A percentile compares a stretch with the other conserved stretches of the same genome.
phyloP scores from a whole-genome alignment of 129 eudicot species.

The Flaveria linearis region DNA sequence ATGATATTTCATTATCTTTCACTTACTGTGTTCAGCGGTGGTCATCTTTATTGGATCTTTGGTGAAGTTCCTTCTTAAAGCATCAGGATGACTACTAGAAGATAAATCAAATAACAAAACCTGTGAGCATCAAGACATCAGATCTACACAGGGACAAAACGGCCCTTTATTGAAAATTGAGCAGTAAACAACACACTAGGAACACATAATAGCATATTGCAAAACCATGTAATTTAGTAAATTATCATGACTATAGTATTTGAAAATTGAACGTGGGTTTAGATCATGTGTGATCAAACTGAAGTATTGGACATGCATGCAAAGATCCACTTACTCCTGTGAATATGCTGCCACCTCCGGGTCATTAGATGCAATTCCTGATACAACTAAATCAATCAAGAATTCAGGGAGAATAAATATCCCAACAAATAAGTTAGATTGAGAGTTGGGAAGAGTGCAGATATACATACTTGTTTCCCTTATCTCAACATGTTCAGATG shows the following conservation, averaged over 20 bases:
- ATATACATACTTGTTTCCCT: conserved; percentile 54
- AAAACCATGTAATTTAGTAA: conserved; percentile 25
- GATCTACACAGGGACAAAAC: conserved; percentile 22
- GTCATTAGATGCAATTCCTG: conserved; percentile 54
- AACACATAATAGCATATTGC: background rate
- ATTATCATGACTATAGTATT: conserved; percentile 14
- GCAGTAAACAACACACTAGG: conserved; percentile 20
- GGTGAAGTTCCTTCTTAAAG: conserved; percentile 37
- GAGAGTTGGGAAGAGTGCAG: conserved; percentile 24
- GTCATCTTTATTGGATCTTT: conserved; percentile 41
- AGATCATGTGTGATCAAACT: conserved; percentile 22
- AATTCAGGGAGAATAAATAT: conserved; percentile 10
- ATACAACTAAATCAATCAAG: conserved; percentile 30
- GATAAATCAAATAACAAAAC: conserved; percentile 30
- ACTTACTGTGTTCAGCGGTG: conserved; percentile 43
- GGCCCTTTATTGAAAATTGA: background rate
- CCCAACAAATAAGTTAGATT: conserved; percentile 12
- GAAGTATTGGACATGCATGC: conserved; percentile 26
- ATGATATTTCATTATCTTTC: conserved; percentile 19
- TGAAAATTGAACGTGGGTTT: conserved; percentile 7
- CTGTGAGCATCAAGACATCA: conserved; percentile 31
- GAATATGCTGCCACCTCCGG: conserved; percentile 37
- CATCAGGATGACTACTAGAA: conserved; percentile 37
- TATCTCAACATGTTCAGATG: conserved; percentile 40
- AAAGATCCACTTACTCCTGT: conserved; percentile 50